A percentile compares a stretch with the other conserved stretches of the same genome.
These are phyloP conservation scores for Candida sp. DNA, from an alignment of 1,139 yeast genomes.

Conservation along the genomic window DNA sequence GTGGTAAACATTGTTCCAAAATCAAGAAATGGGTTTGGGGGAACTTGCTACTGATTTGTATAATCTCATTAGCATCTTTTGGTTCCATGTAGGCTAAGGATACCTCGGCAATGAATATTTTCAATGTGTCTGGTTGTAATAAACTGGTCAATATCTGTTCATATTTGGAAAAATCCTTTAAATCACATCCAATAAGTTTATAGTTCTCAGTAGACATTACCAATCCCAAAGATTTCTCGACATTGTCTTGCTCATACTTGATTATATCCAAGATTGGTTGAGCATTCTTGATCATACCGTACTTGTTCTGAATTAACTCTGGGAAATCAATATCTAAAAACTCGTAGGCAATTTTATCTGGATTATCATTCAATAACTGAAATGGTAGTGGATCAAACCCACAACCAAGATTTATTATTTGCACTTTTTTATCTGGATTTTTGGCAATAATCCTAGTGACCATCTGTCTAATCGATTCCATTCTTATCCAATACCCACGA, in stretches of 20 bases:
- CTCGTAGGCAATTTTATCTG: conserved; percentile 23
- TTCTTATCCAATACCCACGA: conserved; percentile 80
- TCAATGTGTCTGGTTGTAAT: conserved; percentile 29
- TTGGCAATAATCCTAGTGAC: conserved; percentile 41
- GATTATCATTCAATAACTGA: conserved; percentile 41
- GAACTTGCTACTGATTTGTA: conserved; percentile 45
- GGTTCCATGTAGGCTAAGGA: conserved; percentile 80
- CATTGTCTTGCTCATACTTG: conserved; percentile 22
- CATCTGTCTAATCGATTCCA: conserved; percentile 62
- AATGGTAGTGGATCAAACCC: conserved; percentile 82
- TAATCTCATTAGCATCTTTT: conserved; percentile 60
- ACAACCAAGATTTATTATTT: conserved; percentile 73
- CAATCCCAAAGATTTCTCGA: conserved; percentile 16
- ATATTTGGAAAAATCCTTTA: conserved; percentile 48
- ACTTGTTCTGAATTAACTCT: conserved; percentile 56
- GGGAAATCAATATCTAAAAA: conserved; percentile 79
- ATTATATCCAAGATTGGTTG: conserved; percentile 46
- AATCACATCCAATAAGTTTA: conserved; percentile 68
- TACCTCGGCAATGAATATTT: conserved; percentile 76
- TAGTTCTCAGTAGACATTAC: conserved; percentile 46
- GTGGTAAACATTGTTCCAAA: conserved; percentile 71
- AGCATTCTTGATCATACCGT: conserved; percentile 46
- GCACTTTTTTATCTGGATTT: conserved; percentile 17
- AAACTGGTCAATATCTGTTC: conserved; percentile 25
- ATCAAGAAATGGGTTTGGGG: conserved; percentile 57